A percentile compares a stretch with the other conserved stretches of the same genome.
Evolutionary conservation across 352 stramenopile genomes (phyloP).

Genomic region (Globisporangium heterothallicum): DNA sequence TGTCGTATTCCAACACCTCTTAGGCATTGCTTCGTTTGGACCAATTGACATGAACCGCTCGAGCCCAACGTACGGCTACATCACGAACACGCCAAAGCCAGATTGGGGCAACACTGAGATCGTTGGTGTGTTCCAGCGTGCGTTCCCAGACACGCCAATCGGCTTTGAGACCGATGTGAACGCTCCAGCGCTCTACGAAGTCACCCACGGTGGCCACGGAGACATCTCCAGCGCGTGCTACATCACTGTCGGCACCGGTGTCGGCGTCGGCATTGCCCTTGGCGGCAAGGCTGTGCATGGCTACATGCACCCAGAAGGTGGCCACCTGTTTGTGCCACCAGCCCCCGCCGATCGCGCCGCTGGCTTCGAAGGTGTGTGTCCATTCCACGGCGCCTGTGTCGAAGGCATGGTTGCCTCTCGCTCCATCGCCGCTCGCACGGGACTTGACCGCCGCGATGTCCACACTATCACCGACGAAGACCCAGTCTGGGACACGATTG

Average conservation of each 20-base stretch:
- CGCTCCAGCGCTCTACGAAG: slow-evolving; percentile 94
- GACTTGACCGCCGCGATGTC: slow-evolving; percentile 64
- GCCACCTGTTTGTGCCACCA: slow-evolving; percentile 71
- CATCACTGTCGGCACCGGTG: slow-evolving; percentile 94
- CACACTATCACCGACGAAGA: slow-evolving; percentile 81
- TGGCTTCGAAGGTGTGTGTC: slow-evolving; percentile 75
- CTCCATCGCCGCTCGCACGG: slow-evolving; percentile 85
- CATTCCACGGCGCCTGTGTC: slow-evolving; percentile 90
- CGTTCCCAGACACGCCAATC: slow-evolving; percentile 69
- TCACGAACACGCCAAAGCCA: slow-evolving; percentile 94
- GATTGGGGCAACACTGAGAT: slow-evolving; percentile 87
- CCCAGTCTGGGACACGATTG: slow-evolving; percentile 90
- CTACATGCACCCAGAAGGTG: slow-evolving; percentile 93
- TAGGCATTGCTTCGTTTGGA: slow-evolving; percentile 93
- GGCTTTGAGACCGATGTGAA: slow-evolving; percentile 98
- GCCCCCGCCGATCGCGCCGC: slow-evolving; percentile 73
- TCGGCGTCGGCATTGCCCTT: slow-evolving; percentile 93
- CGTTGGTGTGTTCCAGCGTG: slow-evolving; percentile 65
- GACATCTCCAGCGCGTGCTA: slow-evolving; percentile 86
- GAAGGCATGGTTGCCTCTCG: slow-evolving; percentile 90
- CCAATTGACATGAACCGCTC: slow-evolving; percentile 84
- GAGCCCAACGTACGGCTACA: slow-evolving; percentile 90
- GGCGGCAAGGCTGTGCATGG: slow-evolving; percentile 91
- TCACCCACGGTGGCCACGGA: slow-evolving; percentile 71
- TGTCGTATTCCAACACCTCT: slow-evolving; percentile 12